Percentiles rank a stretch among this genome's conserved stretches.
Conservation (phyloP, 1,139 yeast genomes). For the Geotrichum carabidarum region DNA sequence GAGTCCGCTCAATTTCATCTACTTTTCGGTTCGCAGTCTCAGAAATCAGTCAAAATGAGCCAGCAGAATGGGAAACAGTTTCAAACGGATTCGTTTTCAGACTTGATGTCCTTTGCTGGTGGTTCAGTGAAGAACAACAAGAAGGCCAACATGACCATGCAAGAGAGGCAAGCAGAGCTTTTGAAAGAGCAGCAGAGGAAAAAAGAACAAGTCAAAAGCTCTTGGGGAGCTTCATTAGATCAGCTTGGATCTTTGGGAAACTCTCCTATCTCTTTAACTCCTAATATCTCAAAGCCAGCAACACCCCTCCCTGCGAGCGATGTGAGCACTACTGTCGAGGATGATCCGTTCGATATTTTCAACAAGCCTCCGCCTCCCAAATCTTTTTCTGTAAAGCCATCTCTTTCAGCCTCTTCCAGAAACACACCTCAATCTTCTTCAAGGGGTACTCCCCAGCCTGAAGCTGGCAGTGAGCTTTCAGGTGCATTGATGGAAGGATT, state of each 20-base stretch:
- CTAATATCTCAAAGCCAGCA: conserved; percentile 5
- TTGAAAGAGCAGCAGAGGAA: conserved; percentile 17
- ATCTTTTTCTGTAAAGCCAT: neutral
- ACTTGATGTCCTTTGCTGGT: conserved; percentile 23
- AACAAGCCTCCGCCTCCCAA: conserved; percentile 28
- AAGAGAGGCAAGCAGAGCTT: conserved; percentile 27
- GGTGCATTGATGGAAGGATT: conserved; percentile 16
- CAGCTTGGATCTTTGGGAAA: conserved; percentile 17
- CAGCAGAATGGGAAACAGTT: conserved; percentile 9
- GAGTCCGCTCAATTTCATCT: neutral
- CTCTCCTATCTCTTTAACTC: conserved; percentile 18
- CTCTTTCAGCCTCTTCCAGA: neutral
- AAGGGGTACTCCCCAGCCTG: conserved; percentile 15
- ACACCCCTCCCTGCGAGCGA: conserved; percentile 1
- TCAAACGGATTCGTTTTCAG: conserved; percentile 27
- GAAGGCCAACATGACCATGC: conserved; percentile 27
- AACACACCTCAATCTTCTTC: conserved; percentile 10
- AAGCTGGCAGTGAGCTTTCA: neutral
- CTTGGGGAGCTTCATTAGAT: conserved; percentile 13
- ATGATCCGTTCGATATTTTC: conserved; percentile 34
- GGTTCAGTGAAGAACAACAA: conserved; percentile 15
- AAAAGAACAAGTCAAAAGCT: conserved; percentile 7
- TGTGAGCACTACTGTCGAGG: conserved; percentile 7
- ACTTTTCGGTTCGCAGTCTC: no score
- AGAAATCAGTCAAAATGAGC: conserved; percentile 1